phyloP scores from a whole-genome alignment of 2,329 filamentous ascomycete species.

The Talaromyces islandicus region DNA sequence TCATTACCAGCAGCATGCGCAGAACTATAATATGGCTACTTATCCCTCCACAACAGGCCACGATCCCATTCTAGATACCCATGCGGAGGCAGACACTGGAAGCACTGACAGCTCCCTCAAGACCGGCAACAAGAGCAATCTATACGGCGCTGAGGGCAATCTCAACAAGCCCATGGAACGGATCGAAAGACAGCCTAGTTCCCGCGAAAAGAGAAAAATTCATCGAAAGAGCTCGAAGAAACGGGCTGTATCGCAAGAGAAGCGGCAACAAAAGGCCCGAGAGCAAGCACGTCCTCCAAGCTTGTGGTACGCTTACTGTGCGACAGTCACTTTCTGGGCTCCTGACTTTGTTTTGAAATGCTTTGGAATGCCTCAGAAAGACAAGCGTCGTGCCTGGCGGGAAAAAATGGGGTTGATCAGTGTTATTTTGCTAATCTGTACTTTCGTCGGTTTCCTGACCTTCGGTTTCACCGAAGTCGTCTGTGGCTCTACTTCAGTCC shows the following conservation, averaged over 20 bases:
- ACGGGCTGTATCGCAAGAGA: slow-evolving; percentile 51
- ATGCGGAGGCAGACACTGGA: slow-evolving; percentile 45
- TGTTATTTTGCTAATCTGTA: slow-evolving; percentile 82
- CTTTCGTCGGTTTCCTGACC: slow-evolving; percentile 86
- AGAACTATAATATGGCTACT: slow-evolving; percentile 83
- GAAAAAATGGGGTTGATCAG: slow-evolving; percentile 98
- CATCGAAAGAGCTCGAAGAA: slow-evolving; percentile 55
- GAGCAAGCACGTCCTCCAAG: slow-evolving; percentile 71
- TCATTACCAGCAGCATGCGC: slow-evolving; percentile 89
- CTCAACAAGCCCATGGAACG: slow-evolving; percentile 38
- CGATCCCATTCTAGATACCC: slow-evolving; percentile 76
- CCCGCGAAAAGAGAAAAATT: slow-evolving; percentile 53
- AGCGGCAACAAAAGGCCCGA: slow-evolving; percentile 51
- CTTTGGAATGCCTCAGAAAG: slow-evolving; percentile 78
- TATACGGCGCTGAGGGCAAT: slow-evolving; percentile 28
- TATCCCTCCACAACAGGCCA: slow-evolving; percentile 88
- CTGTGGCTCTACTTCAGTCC: slow-evolving; percentile 65
- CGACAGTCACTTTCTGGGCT: slow-evolving; percentile 88
- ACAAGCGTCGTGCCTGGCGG: slow-evolving; percentile 87
- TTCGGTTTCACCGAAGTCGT: slow-evolving; percentile 93
- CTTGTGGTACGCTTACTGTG: slow-evolving; percentile 93
- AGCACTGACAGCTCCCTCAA: slow-evolving; percentile 59
- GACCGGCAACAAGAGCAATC: slow-evolving; percentile 32
- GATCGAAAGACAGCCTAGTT: slow-evolving; percentile 25
- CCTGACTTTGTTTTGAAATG: slow-evolving; percentile 78